phyloP scores from a whole-genome alignment of 768 basidiomycete species.

The Rhizopogon vulgaris region DNA sequence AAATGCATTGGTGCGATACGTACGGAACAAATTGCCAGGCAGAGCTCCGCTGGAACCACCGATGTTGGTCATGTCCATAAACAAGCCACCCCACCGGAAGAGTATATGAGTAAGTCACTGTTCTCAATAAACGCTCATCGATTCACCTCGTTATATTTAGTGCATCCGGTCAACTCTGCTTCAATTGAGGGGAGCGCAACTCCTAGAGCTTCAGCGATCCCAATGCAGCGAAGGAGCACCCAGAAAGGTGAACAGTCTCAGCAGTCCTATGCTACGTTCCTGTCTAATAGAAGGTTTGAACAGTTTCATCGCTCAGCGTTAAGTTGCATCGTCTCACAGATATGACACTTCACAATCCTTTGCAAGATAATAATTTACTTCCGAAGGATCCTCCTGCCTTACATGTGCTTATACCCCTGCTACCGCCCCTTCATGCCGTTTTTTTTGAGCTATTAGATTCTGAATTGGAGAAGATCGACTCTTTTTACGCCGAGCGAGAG shows the following conservation, averaged over 20 bases:
- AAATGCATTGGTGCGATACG: slow-evolving; percentile 55
- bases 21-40: slow-evolving; percentile 21
- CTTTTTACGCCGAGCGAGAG: slow-evolving; percentile 74
- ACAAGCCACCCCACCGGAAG: neutral
- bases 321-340: slow-evolving; percentile 2
- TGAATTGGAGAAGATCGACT: slow-evolving; percentile 80
- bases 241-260: slow-evolving; percentile 9
- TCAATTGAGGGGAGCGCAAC: neutral
- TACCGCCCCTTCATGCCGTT: slow-evolving; percentile 53
- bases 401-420: slow-evolving; percentile 42
- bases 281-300: neutral
- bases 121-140: too few relatives aligned
- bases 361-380: slow-evolving; percentile 5
- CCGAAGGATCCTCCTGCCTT: slow-evolving; percentile 27
- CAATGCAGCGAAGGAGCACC: neutral
- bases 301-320: slow-evolving; percentile 12
- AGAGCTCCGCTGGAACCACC: slow-evolving; percentile 7
- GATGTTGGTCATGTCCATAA: slow-evolving; percentile 1
- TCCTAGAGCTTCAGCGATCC: neutral
- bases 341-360: slow-evolving; percentile 9
- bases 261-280: too few relatives aligned
- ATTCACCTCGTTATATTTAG: neutral
- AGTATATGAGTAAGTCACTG: neutral
- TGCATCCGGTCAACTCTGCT: neutral
- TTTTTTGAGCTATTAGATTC: slow-evolving; percentile 77